Evolutionary conservation across 306 rosid species (phyloP).

Genomic region (Arachis stenosperma): DNA sequence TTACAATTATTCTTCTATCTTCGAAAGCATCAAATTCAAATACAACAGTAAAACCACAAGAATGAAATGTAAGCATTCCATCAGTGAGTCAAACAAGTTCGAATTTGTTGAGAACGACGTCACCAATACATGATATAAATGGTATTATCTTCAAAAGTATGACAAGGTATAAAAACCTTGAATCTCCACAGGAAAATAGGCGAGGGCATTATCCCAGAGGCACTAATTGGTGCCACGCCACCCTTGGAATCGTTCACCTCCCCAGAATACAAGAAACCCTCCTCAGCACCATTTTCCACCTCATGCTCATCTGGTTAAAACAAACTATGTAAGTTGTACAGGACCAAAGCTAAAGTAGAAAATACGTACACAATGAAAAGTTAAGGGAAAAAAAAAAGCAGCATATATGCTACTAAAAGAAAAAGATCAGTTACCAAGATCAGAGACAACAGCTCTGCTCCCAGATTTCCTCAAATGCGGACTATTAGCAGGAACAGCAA

Average conservation of each 20-base stretch:
- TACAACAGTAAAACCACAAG: conserved; percentile 10
- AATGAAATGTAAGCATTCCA: conserved; percentile 16
- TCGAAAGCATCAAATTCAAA: conserved; percentile 10
- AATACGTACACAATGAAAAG: background rate
- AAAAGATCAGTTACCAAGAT: conserved; percentile 65
- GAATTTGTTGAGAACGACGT: conserved; percentile 1
- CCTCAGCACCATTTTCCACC: conserved; percentile 73
- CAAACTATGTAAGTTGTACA: conserved; percentile 35
- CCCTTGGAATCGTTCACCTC: conserved; percentile 64
- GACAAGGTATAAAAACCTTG: conserved; percentile 57
- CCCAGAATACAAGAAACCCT: conserved; percentile 52
- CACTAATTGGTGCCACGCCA: conserved; percentile 45
- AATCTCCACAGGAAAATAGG: conserved; percentile 87
- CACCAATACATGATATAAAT: conserved; percentile 13
- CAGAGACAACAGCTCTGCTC: conserved; percentile 82
- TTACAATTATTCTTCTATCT: background rate
- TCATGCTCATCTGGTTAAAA: conserved; percentile 57
- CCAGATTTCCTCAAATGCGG: conserved; percentile 97
- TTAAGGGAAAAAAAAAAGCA: conserved; percentile 1
- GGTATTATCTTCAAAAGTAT: conserved; percentile 1
- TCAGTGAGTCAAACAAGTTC: conserved; percentile 21
- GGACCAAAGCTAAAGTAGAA: background rate
- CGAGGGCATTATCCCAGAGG: conserved; percentile 72
- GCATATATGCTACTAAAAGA: conserved; percentile 2
- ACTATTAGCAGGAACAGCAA: conserved; percentile 62